Conservation (phyloP, 169 alveolate genomes). For the Amoebophrya sp. region DNA sequence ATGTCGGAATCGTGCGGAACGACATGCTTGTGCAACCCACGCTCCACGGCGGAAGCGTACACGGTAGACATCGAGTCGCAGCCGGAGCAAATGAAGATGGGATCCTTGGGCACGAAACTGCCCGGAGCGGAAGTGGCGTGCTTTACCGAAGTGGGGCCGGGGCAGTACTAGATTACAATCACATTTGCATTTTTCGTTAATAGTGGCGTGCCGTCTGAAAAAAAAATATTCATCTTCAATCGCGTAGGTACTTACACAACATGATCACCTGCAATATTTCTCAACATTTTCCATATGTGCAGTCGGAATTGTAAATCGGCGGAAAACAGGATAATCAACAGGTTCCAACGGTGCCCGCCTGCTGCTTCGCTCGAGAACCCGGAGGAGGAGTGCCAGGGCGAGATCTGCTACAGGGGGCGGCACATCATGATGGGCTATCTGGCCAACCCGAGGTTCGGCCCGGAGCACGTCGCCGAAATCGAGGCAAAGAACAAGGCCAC, state of each 20-base stretch:
- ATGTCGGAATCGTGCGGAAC: background rate
- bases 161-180: background rate
- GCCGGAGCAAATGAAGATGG: background rate
- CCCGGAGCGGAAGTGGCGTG: background rate
- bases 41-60: background rate
- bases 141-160: background rate
- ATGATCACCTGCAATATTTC: background rate
- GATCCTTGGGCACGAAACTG: background rate
- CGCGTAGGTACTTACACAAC: background rate
- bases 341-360: background rate
- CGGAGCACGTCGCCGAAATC: constrained; percentile 11
- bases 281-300: background rate
- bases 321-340: background rate
- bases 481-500: constrained; percentile 12
- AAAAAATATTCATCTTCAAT: no score
- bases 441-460: constrained; percentile 22
- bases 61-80: background rate
- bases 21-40: background rate
- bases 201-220: no score
- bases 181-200: no score
- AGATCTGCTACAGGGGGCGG: constrained; percentile 31
- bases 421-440: constrained; percentile 29
- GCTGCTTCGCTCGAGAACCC: background rate
- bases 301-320: background rate
- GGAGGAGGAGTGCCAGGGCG: background rate